Base-by-base conservation (phyloP, 257 asterid species). In the Prunella vulgaris region DNA sequence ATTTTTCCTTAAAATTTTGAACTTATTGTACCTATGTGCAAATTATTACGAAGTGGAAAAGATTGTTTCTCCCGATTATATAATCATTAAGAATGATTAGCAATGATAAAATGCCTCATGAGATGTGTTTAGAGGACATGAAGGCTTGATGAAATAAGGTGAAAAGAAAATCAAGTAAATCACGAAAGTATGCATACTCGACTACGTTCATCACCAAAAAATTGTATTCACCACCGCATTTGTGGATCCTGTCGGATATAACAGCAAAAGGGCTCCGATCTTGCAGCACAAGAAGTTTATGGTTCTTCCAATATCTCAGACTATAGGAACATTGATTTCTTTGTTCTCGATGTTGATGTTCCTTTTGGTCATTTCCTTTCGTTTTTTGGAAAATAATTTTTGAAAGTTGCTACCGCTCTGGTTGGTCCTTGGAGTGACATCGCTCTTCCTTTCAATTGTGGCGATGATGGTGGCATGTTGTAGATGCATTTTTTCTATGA, bases 181-280 rank as follows among this genome's bases (percentile, higher is more conserved):
- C 0, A 82, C 86, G 0, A 74, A 76, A 18, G 20, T 80, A 1
- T 79, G 84, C 69, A 79, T 79, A 82, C 42, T 82, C 0, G 0
- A 37, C 82, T 1, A 70, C 76, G 40, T 74, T 82, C 7, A 79
- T 82, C 18, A 77, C 79, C 52, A 73, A 80, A 73, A 80, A 0
- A 77, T 82, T 0, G 84, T 74, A 5, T 79, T 76, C 76, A 63
- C 84, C 5, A 44, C 84, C 0, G 76, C 74, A 14, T 78, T 82
- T 64, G 79, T 82, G 0, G 80, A 74, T 0, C 86, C 84, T 0
- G 86, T 82, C 0, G 84, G 84, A 18, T 79, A 76, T 73, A 69
- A 60, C 52, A 10, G 3, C 25, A 27, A 30, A 3, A 82, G 84
- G 3, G n/a, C 5, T 3, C 86, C 86, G 0, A 74, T 70, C 1